Evolutionary conservation across 2,329 filamentous ascomycete species (phyloP), one percentile per base, ranked within the genome.

Genomic region (Aphanoascus verrucosus): DNA sequence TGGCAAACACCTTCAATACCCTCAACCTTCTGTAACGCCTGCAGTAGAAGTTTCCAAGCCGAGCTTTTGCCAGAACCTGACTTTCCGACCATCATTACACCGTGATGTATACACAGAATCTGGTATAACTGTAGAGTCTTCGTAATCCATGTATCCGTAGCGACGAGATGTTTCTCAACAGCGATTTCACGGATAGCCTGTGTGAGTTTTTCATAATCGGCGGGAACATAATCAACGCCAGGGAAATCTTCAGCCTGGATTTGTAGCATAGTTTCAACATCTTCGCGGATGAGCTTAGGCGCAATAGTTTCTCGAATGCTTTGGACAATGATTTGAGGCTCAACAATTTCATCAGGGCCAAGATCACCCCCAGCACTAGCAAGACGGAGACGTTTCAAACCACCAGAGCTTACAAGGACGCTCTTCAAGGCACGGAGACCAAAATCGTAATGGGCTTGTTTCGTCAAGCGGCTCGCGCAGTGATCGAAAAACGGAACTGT

Each of bases 11-110:
- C 93, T 69, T 99, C 94, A 5, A 94, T 78, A 20, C 85, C 84
- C 67, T 98, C 93, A 12, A 94, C 87, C 63, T 86, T 83, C 63
- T 97, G 91, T 55, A 98, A 73, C 14, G 94, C 93, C 63, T 94
- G 86, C 17, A 98, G 79, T 49, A 99, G 77, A 41, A 94, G 82
- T 64, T 87, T 89, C 93, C 94, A 99, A 4, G 93, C 87, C 1
- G 86, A 83, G 40, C 93, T 96, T 73, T 99, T 99, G 66, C 94
- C 94, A 44, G 91, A 86, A n/a, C 94, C 93, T 31, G 94, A 96
- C 65, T 88, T 89, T 58, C 93, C 93, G 8, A 99, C 93, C 93
- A 98, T 97, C 94, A 99, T 99, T 28, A 99, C 93, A 84, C 93
- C 93, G 62, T 99, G 93, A 65, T 99, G 93, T 55, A 98, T 89